A percentile compares a stretch with the other conserved stretches of the same genome.
These are phyloP conservation scores for Wilcoxina mikolae DNA, from an alignment of 495 filamentous ascomycete species.

Conservation along the genomic window DNA sequence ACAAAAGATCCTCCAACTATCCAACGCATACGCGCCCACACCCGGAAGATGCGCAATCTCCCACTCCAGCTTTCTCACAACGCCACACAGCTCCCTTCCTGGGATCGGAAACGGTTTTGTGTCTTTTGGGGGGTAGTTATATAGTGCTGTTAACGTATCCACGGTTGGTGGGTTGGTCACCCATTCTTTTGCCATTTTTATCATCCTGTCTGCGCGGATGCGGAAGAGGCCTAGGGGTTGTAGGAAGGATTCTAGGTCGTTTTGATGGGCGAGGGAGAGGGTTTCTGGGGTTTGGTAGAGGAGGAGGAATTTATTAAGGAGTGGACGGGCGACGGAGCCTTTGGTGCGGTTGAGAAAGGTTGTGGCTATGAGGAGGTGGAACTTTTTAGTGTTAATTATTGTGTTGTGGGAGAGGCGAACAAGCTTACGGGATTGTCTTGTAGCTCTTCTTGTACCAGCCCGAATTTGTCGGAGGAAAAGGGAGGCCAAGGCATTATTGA, in stretches of 20 bases:
- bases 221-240: constrained; percentile 61
- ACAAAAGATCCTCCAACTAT: constrained; percentile 91
- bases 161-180: constrained; percentile 45
- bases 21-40: constrained; percentile 71
- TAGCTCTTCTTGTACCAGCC: constrained; percentile 22
- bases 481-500: constrained; percentile 15
- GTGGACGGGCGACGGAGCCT: constrained; percentile 59
- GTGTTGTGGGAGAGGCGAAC: not conserved
- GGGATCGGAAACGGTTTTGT: constrained; percentile 11
- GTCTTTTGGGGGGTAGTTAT: constrained; percentile 48
- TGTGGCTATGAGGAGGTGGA: constrained; percentile 56
- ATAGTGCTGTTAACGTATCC: constrained; percentile 46
- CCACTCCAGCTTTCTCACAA: constrained; percentile 35
- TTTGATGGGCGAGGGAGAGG: constrained; percentile 44
- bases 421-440: constrained; percentile 11
- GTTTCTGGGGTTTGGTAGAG: constrained; percentile 51
- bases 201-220: constrained; percentile 44
- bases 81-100: constrained; percentile 1
- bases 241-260: constrained; percentile 49
- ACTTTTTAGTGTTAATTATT: constrained; percentile 24
- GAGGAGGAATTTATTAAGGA: constrained; percentile 53
- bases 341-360: constrained; percentile 73
- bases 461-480: constrained; percentile 15
- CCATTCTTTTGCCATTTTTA: constrained; percentile 58
- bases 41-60: constrained; percentile 78